phyloP scores from a whole-genome alignment of 2,329 filamentous ascomycete genomes.

The Fusarium torulosum region DNA sequence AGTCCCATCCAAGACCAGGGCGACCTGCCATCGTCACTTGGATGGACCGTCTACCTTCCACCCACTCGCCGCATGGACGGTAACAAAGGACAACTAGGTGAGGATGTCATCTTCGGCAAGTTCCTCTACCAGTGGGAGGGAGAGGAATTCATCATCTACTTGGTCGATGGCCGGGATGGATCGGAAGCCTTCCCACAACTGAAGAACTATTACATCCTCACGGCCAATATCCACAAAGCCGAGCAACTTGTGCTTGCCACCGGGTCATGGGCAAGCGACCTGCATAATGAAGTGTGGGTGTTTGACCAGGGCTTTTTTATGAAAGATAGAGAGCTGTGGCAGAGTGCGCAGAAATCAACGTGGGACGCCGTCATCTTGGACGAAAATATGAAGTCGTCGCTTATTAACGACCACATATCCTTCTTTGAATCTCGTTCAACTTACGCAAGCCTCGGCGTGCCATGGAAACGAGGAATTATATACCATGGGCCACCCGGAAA shows the following conservation, averaged over 20 bases:
- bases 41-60: background rate
- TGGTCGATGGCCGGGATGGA: constrained; percentile 9
- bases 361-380: constrained; percentile 7
- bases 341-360: background rate
- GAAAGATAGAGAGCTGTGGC: constrained; percentile 6
- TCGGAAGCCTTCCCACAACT: background rate
- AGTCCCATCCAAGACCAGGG: background rate
- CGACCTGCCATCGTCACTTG: background rate
- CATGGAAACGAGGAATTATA: constrained; percentile 79
- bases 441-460: constrained; percentile 56
- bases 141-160: background rate
- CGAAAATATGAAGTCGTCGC: background rate
- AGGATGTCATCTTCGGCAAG: constrained; percentile 7
- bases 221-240: background rate
- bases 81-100: constrained; percentile 4
- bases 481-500: constrained; percentile 74
- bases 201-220: constrained; percentile 7
- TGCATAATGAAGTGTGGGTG: constrained; percentile 9
- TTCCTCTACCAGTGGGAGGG: constrained; percentile 8
- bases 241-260: constrained; percentile 7
- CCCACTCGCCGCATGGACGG: constrained; percentile 7
- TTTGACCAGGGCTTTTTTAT: background rate
- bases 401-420: constrained; percentile 8
- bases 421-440: constrained; percentile 9
- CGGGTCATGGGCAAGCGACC: constrained; percentile 7